Base-by-base conservation (phyloP, 2,329 filamentous ascomycete species). In the Neopestalotiopsis sp. region DNA sequence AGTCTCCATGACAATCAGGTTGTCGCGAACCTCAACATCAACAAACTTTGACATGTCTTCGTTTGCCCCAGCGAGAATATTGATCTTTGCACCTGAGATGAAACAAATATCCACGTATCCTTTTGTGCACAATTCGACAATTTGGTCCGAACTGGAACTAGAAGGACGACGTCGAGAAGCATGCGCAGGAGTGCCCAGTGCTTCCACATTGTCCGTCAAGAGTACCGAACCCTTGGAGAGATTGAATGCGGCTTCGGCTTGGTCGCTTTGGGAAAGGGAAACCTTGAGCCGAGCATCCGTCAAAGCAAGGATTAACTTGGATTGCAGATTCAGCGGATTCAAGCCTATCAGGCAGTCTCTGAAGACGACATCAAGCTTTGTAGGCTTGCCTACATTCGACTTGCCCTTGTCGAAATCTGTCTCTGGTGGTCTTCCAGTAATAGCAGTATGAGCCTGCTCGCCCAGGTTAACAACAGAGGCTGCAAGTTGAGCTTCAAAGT, bases 71-170 rank as follows among this genome's bases (percentile, higher is more conserved):
- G 95, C 83, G 61, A 89, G 88, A 2, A 96, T 85, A 2, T 84
- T 82, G 0, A 90, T 88, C 70, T 90, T 92, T 0, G 95, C 94
- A 2, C 94, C 91, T 20, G 94, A 97, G 59, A 98, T 92, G 63
- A 93, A 94, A 74, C 93, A 94, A 42, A 99, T 90, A 58, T 94
- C 91, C 6, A 97, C 94, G 76, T 91, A 99, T 0, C 96, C 96
- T 73, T 87, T 85, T 6, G 87, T 82, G 67, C 89, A 88, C 67
- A 91, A 80, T 52, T 87, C 85, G 2, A 82, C 77, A n/a, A 89
- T 84, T 73, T 90, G 88, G 4, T 82, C 81, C 3, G 84, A 85
- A 12, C 82, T 80, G 5, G 81, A 78, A 49, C 78, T 80, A 32
- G 80, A 81, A 3, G 78, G 74, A 2, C 75, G 78, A 20, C 79